Evolutionary conservation across 805 yeast species (phyloP), one percentile per base, ranked within the genome.

Genomic region (Pichia eremophila): DNA sequence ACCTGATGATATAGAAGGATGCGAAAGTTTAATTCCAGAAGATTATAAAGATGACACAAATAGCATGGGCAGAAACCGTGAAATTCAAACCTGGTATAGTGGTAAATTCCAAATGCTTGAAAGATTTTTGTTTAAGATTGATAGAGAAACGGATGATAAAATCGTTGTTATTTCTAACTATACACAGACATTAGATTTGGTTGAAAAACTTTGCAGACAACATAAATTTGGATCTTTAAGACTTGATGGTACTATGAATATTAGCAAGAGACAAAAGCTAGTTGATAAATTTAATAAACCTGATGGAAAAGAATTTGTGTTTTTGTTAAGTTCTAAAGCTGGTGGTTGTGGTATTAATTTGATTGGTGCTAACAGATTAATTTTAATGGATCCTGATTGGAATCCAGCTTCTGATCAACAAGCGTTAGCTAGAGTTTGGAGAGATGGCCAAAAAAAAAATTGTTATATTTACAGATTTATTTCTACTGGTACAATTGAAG

Each of bases 281-380:
- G 99, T 93, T 18, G 98, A 91, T 64, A 70, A 75, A 55, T 64
- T 93, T 66, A 93, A 93, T 60, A 85, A 93, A 57, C 96, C 97
- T 1, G 84, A 85, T 41, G 85, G 89, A 2, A 73, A 79, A 2
- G 97, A 90, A 54, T 93, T 91, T 63, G 80, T 93, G 2, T 93
- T 93, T 57, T 70, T 93, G 50, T 70, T 93, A 45, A 86, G 96
- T 61, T 86, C 96, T 8, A 93, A 93, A 64, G 99, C 99, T 1
- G 99, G 99, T 57, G 99, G 99, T 1, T 93, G 99, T 71, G 99
- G 99, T 67, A 87, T 93, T 58, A 93, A 93, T 63, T 74, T 93
- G 57, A 91, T 93, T 58, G 99, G 99, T 12, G 99, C 98, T 3
- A 93, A 93, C 55, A 74, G 99, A 52, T 70, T 93, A 52, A 78